Conservation (phyloP, 108 stramenopile genomes). For the Nitzschia sp. region DNA sequence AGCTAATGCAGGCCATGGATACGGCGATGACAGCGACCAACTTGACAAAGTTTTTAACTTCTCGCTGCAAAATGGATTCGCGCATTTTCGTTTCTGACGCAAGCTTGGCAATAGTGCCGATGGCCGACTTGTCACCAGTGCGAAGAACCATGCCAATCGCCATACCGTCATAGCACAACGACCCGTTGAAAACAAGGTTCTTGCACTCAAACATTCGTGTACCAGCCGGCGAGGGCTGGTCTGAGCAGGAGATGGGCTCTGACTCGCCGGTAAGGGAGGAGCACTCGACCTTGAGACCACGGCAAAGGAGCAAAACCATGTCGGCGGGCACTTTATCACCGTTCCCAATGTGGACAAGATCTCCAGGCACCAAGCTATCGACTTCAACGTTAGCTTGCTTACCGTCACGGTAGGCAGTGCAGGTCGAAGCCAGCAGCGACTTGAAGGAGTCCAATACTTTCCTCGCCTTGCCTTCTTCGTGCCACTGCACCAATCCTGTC, state of each 20-base stretch:
- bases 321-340: constrained; percentile 90
- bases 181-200: constrained; percentile 86
- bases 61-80: constrained; percentile 89
- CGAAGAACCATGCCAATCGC: constrained; percentile 81
- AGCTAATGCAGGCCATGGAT: constrained; percentile 74
- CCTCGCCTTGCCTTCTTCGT: constrained; percentile 76
- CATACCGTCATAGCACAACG: constrained; percentile 83
- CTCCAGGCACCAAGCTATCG: constrained; percentile 71
- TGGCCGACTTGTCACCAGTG: constrained; percentile 88
- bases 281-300: constrained; percentile 71
- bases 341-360: constrained; percentile 58
- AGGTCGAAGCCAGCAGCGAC: constrained; percentile 72
- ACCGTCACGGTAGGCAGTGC: constrained; percentile 61
- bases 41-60: constrained; percentile 89
- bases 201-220: constrained; percentile 77
- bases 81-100: constrained; percentile 73
- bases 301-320: constrained; percentile 70
- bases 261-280: constrained; percentile 92
- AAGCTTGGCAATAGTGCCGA: constrained; percentile 89
- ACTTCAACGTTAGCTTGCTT: constrained; percentile 62
- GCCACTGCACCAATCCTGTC: constrained; percentile 70
- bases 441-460: constrained; percentile 77
- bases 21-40: constrained; percentile 76
- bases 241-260: constrained; percentile 55
- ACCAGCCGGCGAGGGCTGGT: constrained; percentile 48